Evolutionary conservation across 106 monocot species (phyloP).

Genomic region (Dendrobium huoshanense): DNA sequence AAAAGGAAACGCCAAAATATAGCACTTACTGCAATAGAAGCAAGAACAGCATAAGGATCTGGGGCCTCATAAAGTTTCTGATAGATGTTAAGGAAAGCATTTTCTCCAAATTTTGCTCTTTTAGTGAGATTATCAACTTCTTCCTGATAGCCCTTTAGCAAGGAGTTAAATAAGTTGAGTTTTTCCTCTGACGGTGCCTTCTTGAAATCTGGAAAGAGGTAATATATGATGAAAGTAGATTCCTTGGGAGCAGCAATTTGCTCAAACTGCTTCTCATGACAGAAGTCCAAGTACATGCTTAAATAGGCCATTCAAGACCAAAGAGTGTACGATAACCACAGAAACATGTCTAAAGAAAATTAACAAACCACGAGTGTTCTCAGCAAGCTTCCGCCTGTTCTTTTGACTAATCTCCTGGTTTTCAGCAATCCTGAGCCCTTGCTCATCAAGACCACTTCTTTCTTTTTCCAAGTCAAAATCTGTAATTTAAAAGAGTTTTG

Average conservation of each 20-base stretch:
- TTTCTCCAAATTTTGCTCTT: conserved; percentile 98
- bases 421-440: conserved; percentile 94
- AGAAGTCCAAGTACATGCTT: not conserved
- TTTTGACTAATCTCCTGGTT: conserved; percentile 97
- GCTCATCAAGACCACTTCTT: conserved; percentile 93
- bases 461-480: conserved; percentile 96
- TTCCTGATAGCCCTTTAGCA: conserved; percentile 95
- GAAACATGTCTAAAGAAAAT: not conserved
- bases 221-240: not conserved
- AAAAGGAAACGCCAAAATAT: not conserved
- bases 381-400: conserved; percentile 88
- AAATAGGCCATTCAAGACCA: not conserved
- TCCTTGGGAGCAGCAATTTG: not conserved
- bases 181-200: conserved; percentile 93
- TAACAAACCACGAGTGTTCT: conserved; percentile 61
- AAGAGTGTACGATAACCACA: not conserved
- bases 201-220: conserved; percentile 75
- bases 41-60: conserved; percentile 94
- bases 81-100: conserved; percentile 97
- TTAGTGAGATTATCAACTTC: conserved; percentile 99
- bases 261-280: not conserved
- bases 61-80: conserved; percentile 99
- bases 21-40: conserved; percentile 72
- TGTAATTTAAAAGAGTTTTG: conserved; percentile 14
- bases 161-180: conserved; percentile 79